Base-by-base conservation (phyloP, 2,329 filamentous ascomycete genomes). In the Paracorniculantispora psalliotae region DNA sequence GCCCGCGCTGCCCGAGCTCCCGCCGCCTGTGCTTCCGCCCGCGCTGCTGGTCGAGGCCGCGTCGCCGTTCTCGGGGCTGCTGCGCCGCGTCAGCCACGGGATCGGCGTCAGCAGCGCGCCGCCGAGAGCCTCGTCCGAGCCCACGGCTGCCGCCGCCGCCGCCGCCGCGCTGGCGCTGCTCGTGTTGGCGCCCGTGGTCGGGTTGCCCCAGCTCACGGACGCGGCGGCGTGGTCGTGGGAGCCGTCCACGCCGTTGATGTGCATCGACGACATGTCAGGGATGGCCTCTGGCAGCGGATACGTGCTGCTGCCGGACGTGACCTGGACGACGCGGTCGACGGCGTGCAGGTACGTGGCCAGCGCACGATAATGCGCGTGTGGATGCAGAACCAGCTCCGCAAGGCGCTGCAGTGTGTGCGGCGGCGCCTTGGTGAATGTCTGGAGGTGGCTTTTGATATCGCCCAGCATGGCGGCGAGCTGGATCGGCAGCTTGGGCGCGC, bases 391-490 rank as follows among this genome's bases (percentile, higher is more conserved):
- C 30, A 97, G 86, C 77, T 99, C 94, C 23, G 92, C 86, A 23
- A 99, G 82, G 41, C 94, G 89, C 75, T 99, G 94, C 62, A 97
- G 83, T 3, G 94, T 97, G 71, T 97, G 91, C 0, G 94, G 94
- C 1, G 94, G 93, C 66, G 89, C 83, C 3, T 79, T 77, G 23
- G 83, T 70, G 73, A 99, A 99, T 64, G 82, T 83, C 2, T 78
- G 79, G 52, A 96, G 78, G 17, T 87, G 85, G 6, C 73, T 72
- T 41, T 75, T 80, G 63, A 91, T 87, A 59, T 83, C 83, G 61
- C 73, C 70, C 49, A 91, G 75, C 69, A 91, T 83, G 57, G 81
- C 79, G 59, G 80, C 74, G 52, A 93, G 78, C 62, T 87, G 85
- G 8, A 79, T 79, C 2, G 89, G 88, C 15, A 92, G 78, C 19